These are phyloP conservation scores for Lasiosphaeris hirsuta DNA, from an alignment of 495 filamentous ascomycete species.

Conservation along the genomic window DNA sequence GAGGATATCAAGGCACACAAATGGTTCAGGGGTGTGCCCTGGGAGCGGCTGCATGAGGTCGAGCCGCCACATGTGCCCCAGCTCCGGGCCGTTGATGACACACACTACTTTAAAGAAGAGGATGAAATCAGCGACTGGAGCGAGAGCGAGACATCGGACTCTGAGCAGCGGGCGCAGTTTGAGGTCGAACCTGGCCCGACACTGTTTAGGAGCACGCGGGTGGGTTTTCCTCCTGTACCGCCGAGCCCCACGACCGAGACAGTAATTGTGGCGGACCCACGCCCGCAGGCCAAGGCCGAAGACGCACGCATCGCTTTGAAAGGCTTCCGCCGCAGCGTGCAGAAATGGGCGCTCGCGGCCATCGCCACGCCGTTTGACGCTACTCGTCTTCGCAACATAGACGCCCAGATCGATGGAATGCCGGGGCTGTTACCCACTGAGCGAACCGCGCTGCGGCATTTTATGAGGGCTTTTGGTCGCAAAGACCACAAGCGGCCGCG, in stretches of 20 bases:
- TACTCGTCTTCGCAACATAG: constrained; percentile 39
- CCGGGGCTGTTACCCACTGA: constrained; percentile 14
- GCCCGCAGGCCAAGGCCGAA: neutral
- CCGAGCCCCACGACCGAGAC: neutral
- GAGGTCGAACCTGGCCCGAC: neutral
- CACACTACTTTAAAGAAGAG: constrained; percentile 84
- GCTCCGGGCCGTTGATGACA: constrained; percentile 70
- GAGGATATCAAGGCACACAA: constrained; percentile 72
- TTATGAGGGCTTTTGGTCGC: constrained; percentile 17
- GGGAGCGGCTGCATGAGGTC: constrained; percentile 64
- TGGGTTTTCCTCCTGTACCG: neutral
- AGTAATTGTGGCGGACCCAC: neutral
- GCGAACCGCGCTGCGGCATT: constrained; percentile 14
- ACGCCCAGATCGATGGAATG: constrained; percentile 43
- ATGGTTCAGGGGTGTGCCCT: constrained; percentile 66
- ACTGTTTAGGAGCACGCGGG: neutral
- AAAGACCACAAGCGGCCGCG: constrained; percentile 58
- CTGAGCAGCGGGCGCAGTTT: constrained; percentile 12
- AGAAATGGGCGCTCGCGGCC: constrained; percentile 37
- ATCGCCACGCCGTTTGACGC: constrained; percentile 45
- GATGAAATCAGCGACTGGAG: constrained; percentile 60
- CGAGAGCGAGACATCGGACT: constrained; percentile 42
- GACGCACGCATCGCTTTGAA: constrained; percentile 30
- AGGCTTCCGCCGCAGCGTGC: constrained; percentile 34
- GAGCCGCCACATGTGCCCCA: constrained; percentile 73